Evolutionary conservation across 257 asterid species (phyloP).

Genomic region (Nicotiana tomentosiformis): DNA sequence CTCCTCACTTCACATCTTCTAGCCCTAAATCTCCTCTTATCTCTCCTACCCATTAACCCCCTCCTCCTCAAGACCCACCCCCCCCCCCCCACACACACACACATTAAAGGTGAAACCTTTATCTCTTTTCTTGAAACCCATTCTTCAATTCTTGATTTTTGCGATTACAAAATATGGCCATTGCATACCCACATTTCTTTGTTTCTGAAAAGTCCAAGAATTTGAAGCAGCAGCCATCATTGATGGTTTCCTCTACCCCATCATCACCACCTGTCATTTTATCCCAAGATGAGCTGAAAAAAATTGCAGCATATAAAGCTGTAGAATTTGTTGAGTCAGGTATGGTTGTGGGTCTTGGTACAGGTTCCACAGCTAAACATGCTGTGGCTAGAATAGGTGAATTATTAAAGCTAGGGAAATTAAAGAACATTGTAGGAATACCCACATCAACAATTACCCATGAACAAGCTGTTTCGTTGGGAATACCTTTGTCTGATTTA

Average conservation of each 20-base stretch:
- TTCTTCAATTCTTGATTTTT: not conserved
- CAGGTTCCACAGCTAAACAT: conserved; percentile 46
- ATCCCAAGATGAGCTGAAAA: conserved; percentile 37
- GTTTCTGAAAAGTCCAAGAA: conserved; percentile 14
- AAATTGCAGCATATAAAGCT: conserved; percentile 38
- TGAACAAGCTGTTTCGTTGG: conserved; percentile 25
- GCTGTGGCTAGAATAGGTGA: conserved; percentile 34
- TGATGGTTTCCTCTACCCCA: conserved; percentile 12
- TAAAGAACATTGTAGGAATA: conserved; percentile 34
- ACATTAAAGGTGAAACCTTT: not conserved
- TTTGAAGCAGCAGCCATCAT: conserved; percentile 7
- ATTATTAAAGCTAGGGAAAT: conserved; percentile 21
- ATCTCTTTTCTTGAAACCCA: not conserved
- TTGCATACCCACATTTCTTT: conserved; percentile 27
- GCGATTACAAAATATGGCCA: conserved; percentile 15
- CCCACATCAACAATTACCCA: conserved; percentile 34
- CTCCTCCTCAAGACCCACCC: not conserved
- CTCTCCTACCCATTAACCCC: not conserved
- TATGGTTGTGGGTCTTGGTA: conserved; percentile 42
- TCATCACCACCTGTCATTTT: conserved; percentile 4
- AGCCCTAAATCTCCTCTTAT: conserved; percentile 6
- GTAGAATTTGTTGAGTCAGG: conserved; percentile 41
- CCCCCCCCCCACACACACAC: not conserved
- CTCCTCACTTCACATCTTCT: not conserved
- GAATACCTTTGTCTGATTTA: conserved; percentile 34